Conservation (phyloP, 2,329 filamentous ascomycete species). For the Neofusicoccum laricinum region DNA sequence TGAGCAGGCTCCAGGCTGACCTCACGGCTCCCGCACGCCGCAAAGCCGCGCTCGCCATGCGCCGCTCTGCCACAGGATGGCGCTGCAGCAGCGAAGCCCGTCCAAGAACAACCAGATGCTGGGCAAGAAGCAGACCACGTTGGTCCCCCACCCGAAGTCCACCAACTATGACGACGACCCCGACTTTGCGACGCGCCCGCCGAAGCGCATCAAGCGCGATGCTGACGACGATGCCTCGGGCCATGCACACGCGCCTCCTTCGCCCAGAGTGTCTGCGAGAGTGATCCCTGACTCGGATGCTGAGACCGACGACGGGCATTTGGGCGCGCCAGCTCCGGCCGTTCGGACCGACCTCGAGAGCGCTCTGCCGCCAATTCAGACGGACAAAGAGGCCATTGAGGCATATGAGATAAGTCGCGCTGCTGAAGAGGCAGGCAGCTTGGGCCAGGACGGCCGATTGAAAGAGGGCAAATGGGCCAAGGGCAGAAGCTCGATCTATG, state of each 20-base stretch:
- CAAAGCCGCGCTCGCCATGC: neutral
- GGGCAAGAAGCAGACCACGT: conserved; percentile 45
- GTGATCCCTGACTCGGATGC: conserved; percentile 41
- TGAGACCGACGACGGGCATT: conserved; percentile 35
- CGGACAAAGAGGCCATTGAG: conserved; percentile 69
- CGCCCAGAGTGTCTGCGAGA: conserved; percentile 22
- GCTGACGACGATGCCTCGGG: conserved; percentile 23
- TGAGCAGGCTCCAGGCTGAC: neutral
- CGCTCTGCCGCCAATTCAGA: conserved; percentile 65
- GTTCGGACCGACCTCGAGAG: conserved; percentile 65
- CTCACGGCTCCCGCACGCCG: neutral
- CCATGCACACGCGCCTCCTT: conserved; percentile 22
- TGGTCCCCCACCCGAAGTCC: conserved; percentile 46
- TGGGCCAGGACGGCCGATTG: neutral
- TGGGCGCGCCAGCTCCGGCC: conserved; percentile 19
- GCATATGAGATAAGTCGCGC: conserved; percentile 72
- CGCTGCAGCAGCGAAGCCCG: conserved; percentile 38
- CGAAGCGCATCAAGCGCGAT: conserved; percentile 41
- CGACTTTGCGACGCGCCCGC: conserved; percentile 28
- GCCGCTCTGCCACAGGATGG: conserved; percentile 25
- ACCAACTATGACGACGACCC: conserved; percentile 42
- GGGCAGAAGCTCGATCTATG: conserved; percentile 87
- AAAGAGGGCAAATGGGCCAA: conserved; percentile 63
- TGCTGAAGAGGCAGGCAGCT: conserved; percentile 42
- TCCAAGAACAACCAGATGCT: conserved; percentile 50